Percentiles rank a stretch among this genome's conserved stretches.
Conservation (phyloP, 768 basidiomycete genomes). For the Cystobasidium ongulense region DNA sequence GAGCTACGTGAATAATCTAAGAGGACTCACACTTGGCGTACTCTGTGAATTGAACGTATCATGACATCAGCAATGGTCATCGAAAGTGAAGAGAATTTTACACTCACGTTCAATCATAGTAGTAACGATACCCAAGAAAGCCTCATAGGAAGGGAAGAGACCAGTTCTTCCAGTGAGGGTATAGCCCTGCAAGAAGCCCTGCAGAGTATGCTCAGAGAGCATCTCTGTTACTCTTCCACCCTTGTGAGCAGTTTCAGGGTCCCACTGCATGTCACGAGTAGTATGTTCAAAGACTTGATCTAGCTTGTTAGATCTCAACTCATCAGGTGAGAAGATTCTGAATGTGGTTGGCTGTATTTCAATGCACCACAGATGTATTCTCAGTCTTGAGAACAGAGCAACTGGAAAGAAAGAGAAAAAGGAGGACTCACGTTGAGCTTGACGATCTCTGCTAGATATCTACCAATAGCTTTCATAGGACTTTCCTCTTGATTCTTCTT, state of each 20-base stretch:
- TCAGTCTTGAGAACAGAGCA: not conserved
- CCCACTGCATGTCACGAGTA: constrained; percentile 75
- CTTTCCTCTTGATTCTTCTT: constrained; percentile 52
- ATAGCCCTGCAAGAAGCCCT: constrained; percentile 87
- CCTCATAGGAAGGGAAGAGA: constrained; percentile 82
- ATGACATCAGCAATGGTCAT: too few relatives aligned
- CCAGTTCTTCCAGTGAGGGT: constrained; percentile 69
- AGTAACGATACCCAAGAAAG: constrained; percentile 59
- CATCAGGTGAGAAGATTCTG: constrained; percentile 86
- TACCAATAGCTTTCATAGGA: constrained; percentile 43
- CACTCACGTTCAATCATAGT: constrained; percentile 51
- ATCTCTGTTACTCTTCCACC: constrained; percentile 83
- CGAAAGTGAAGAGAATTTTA: not conserved
- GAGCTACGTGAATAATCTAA: too few relatives aligned
- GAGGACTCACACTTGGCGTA: not conserved
- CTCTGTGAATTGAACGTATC: too few relatives aligned
- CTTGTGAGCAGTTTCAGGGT: constrained; percentile 52
- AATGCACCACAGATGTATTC: too few relatives aligned
- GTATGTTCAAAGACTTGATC: constrained; percentile 61
- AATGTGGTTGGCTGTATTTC: constrained; percentile 66
- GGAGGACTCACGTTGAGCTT: constrained; percentile 51
- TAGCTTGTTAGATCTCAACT: constrained; percentile 77
- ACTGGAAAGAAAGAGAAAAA: not conserved
- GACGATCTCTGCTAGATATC: constrained; percentile 47
- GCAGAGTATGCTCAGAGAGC: constrained; percentile 77